Evolutionary conservation across 2,329 filamentous ascomycete genomes (phyloP).

Genomic region (Sporothrix protearum): DNA sequence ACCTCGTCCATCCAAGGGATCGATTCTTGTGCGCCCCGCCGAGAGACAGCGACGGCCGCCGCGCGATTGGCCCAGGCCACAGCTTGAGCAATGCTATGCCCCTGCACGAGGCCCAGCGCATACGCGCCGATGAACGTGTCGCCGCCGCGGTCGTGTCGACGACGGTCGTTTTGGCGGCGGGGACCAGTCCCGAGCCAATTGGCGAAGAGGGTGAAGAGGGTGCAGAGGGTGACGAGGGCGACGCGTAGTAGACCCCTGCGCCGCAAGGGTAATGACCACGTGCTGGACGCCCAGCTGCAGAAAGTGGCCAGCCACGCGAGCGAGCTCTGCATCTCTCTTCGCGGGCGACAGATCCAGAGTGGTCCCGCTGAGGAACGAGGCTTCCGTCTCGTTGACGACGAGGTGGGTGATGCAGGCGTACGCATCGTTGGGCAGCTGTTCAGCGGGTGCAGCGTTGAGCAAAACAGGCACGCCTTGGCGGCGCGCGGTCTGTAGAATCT

Average conservation of each 20-base stretch:
- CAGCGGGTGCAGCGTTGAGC: slow-evolving; percentile 65
- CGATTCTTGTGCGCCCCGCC: slow-evolving; percentile 59
- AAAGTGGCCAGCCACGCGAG: slow-evolving; percentile 49
- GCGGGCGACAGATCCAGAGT: slow-evolving; percentile 16
- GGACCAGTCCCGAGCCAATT: slow-evolving; percentile 48
- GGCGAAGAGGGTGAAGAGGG: too few relatives aligned
- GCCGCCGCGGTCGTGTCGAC: slow-evolving; percentile 88
- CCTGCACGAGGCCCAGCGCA: slow-evolving; percentile 63
- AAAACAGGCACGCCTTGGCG: slow-evolving; percentile 50
- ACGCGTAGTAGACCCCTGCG: slow-evolving; percentile 66
- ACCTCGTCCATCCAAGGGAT: slow-evolving; percentile 61
- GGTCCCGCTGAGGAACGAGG: slow-evolving; percentile 53
- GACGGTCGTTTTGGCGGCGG: slow-evolving; percentile 67
- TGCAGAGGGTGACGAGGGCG: too few relatives aligned
- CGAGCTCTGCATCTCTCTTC: slow-evolving; percentile 35
- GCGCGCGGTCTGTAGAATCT: slow-evolving; percentile 43
- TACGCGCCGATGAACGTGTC: slow-evolving; percentile 93
- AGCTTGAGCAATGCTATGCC: slow-evolving; percentile 51
- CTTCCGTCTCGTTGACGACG: slow-evolving; percentile 71
- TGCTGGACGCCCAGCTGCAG: slow-evolving; percentile 64
- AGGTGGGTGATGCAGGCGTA: slow-evolving; percentile 60
- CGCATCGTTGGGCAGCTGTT: slow-evolving; percentile 54
- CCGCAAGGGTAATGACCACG: slow-evolving; percentile 77
- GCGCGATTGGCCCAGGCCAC: slow-evolving; percentile 59
- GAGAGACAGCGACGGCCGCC: slow-evolving; percentile 62